phyloP scores from a whole-genome alignment of 2,329 filamentous ascomycete genomes.

The Berkeleyomyces basicola region DNA sequence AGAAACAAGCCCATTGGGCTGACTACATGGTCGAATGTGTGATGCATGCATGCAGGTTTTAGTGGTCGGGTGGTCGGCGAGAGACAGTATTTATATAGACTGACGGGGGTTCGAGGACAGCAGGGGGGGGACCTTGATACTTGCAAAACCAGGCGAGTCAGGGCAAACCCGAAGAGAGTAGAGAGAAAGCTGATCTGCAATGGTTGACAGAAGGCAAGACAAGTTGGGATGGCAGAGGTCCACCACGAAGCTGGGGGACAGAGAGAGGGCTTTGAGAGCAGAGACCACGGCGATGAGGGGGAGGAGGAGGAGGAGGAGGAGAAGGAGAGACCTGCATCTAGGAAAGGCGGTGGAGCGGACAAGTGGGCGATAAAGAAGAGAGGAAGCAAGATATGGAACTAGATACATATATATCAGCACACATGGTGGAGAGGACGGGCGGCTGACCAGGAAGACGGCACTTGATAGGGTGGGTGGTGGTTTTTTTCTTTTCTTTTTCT shows the following conservation, averaged over 20 bases:
- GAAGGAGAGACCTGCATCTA: not conserved
- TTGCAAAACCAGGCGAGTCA: not conserved
- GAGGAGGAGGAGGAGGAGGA: not conserved
- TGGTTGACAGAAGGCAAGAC: not conserved
- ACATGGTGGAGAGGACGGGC: not conserved
- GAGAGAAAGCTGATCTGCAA: not conserved
- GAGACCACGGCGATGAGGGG: not conserved
- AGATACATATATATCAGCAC: too few species aligned
- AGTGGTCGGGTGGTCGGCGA: not conserved
- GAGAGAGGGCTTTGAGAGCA: not conserved
- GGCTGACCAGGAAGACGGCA: not conserved
- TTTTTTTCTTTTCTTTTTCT: too few species aligned
- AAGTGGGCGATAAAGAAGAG: too few species aligned
- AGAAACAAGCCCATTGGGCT: too few species aligned
- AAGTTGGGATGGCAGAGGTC: not conserved
- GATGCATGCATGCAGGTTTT: not conserved
- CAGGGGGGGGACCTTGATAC: too few species aligned
- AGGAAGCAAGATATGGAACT: too few species aligned
- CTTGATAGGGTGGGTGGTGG: not conserved
- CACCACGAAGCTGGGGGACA: too few species aligned
- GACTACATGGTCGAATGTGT: not conserved
- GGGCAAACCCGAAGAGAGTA: not conserved
- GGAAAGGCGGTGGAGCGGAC: not conserved
- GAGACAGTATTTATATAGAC: not conserved
- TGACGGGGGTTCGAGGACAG: too few species aligned